Evolutionary conservation across 2,329 filamentous ascomycete genomes (phyloP), one percentile per base, ranked within the genome.

Genomic region (Paraphaeosphaeria sporulosa): DNA sequence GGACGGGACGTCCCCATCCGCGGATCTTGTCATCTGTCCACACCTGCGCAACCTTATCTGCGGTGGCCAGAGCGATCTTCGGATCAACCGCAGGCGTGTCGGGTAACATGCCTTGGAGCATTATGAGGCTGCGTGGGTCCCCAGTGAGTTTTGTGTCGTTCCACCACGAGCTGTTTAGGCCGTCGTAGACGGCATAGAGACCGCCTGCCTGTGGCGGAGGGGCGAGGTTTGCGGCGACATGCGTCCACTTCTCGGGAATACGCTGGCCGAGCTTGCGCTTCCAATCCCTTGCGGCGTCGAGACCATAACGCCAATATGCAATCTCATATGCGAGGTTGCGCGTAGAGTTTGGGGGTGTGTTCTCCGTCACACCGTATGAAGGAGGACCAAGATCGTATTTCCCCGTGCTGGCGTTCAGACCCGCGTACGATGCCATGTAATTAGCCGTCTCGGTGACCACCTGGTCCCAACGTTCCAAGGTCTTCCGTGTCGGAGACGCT

Each of bases 221-320:
- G 0, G 86, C 84, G 12, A 89, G 77, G n/a, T 82, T 81, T 12
- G 84, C 78, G 23, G 79, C 77, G 4, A 88, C 84, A 1, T 69
- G 70, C 0, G 70, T 71, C 86, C 86, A 89, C 1, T 70, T 65
- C 0, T 65, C 49, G 0, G 86, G 85, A 0, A 81, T 70, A 0
- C 76, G 49, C 17, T 80, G 73, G 3, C 74, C 74, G 51, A 83
- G 82, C 3, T 85, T 78, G 51, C 73, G 59, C 67, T 84, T 85
- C 86, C 86, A 89, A 12, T 72, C 64, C 2, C 79, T 76, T 4
- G 86, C 86, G 1, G 87, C 71, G 27, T 84, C 80, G n/a, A 88
- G 79, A 1, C 86, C 86, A 60, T 88, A 88, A 15, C 83, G 80
- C 86, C 86, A 88, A 71, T 89, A 89, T 8, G 86, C 83, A 3